Conservation (phyloP, 805 yeast genomes). For the Hanseniaspora occidentalis region DNA sequence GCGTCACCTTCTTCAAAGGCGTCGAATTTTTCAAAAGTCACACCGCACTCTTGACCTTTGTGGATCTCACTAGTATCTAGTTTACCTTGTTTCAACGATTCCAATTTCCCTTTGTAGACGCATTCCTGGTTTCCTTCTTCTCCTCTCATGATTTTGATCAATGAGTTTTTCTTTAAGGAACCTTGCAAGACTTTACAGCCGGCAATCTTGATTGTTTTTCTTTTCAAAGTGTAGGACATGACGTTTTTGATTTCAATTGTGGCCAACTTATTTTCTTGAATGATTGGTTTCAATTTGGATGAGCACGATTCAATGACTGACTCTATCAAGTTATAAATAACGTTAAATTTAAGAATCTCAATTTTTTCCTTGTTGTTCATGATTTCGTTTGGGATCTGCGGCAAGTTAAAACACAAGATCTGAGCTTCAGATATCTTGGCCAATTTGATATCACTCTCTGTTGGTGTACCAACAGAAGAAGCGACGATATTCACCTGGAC, state of each 20-base stretch:
- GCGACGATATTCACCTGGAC: conserved; percentile 58
- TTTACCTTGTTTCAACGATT: conserved; percentile 69
- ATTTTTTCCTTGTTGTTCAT: conserved; percentile 44
- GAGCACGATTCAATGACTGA: conserved; percentile 60
- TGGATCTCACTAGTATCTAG: conserved; percentile 66
- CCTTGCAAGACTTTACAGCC: conserved; percentile 80
- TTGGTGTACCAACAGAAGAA: conserved; percentile 68
- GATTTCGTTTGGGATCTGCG: conserved; percentile 50
- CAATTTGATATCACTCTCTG: conserved; percentile 51
- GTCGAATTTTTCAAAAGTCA: conserved; percentile 57
- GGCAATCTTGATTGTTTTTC: conserved; percentile 52
- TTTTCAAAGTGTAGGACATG: conserved; percentile 55
- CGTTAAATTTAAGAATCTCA: conserved; percentile 49
- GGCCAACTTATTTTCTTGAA: conserved; percentile 52
- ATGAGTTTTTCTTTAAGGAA: conserved; percentile 42
- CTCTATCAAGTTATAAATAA: conserved; percentile 81
- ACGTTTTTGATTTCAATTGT: conserved; percentile 59
- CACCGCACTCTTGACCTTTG: conserved; percentile 87
- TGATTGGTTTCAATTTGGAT: conserved; percentile 46
- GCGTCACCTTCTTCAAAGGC: conserved; percentile 64
- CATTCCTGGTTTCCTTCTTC: conserved; percentile 26
- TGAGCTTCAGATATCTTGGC: conserved; percentile 62
- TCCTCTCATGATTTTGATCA: conserved; percentile 44
- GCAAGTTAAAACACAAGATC: conserved; percentile 66
- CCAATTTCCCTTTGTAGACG: conserved; percentile 43